These are phyloP conservation scores for Fomitopsis pinicola DNA, from an alignment of 1,284 basidiomycete species.

Conservation along the genomic window DNA sequence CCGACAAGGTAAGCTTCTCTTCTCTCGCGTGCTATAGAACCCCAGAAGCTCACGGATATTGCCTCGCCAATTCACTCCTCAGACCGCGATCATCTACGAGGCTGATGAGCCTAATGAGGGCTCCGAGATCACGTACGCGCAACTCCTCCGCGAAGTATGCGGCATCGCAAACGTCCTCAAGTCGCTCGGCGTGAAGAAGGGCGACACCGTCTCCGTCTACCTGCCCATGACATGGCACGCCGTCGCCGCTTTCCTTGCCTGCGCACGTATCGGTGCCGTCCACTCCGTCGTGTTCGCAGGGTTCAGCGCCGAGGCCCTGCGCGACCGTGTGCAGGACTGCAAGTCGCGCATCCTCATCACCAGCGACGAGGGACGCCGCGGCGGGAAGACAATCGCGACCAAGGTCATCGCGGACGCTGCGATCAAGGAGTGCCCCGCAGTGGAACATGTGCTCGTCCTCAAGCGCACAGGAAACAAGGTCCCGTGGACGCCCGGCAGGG, in stretches of 20 bases:
- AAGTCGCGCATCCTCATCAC: slow-evolving; percentile 90
- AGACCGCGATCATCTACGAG: slow-evolving; percentile 97
- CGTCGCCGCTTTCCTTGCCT: slow-evolving; percentile 93
- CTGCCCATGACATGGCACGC: slow-evolving; percentile 92
- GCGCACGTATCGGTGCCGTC: slow-evolving; percentile 94
- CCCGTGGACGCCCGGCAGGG: slow-evolving; percentile 81
- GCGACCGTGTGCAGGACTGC: slow-evolving; percentile 93
- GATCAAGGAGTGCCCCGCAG: slow-evolving; percentile 78
- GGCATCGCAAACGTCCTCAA: slow-evolving; percentile 91
- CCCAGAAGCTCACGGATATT: not conserved
- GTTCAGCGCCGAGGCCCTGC: slow-evolving; percentile 94
- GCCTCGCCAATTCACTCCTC: not conserved
- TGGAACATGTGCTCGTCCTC: slow-evolving; percentile 91
- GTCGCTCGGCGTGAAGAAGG: slow-evolving; percentile 89
- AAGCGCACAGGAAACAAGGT: slow-evolving; percentile 85
- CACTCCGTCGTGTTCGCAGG: slow-evolving; percentile 99
- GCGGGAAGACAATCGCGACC: slow-evolving; percentile 93
- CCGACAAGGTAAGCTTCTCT: slow-evolving; percentile 65
- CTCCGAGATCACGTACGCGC: slow-evolving; percentile 72
- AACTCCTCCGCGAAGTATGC: slow-evolving; percentile 90
- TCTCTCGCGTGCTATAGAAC: not conserved
- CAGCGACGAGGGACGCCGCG: slow-evolving; percentile 91
- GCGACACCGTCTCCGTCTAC: slow-evolving; percentile 93
- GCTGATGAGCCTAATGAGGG: slow-evolving; percentile 92
- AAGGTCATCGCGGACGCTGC: slow-evolving; percentile 96